Conservation (phyloP, 805 yeast genomes). For the Lachancea sp. region DNA sequence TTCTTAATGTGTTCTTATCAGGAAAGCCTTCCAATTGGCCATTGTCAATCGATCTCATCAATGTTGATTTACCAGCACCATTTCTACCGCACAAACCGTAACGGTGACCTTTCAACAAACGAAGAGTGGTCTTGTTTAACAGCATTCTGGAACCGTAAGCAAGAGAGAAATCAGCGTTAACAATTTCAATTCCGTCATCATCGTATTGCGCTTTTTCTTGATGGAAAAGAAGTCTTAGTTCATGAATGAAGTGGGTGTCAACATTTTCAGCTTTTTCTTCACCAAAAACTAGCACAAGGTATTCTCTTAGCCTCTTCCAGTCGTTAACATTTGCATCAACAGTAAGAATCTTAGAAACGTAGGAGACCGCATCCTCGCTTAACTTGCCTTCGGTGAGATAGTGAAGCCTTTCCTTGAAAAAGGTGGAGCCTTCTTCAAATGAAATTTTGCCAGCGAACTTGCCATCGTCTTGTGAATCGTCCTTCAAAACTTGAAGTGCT, state of each 20-base stretch:
- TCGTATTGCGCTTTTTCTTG: slow-evolving; percentile 43
- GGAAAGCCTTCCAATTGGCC: slow-evolving; percentile 99
- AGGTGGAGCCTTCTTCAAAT: slow-evolving; percentile 45
- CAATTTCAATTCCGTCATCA: slow-evolving; percentile 83
- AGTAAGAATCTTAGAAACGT: slow-evolving; percentile 47
- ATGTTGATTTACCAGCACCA: slow-evolving; percentile 97
- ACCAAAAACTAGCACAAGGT: slow-evolving; percentile 40
- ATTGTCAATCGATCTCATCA: slow-evolving; percentile 93
- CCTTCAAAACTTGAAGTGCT: slow-evolving; percentile 74
- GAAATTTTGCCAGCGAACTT: slow-evolving; percentile 71
- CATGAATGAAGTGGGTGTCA: slow-evolving; percentile 37
- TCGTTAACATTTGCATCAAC: slow-evolving; percentile 68
- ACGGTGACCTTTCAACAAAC: slow-evolving; percentile 89
- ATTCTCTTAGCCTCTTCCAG: slow-evolving; percentile 58
- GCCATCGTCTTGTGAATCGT: slow-evolving; percentile 70
- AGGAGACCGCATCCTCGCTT: slow-evolving; percentile 35
- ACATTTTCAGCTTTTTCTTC: slow-evolving; percentile 32
- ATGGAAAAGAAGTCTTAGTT: slow-evolving; percentile 50
- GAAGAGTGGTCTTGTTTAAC: slow-evolving; percentile 81
- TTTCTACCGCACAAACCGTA: slow-evolving; percentile 97
- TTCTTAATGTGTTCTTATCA: slow-evolving; percentile 72
- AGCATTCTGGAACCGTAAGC: slow-evolving; percentile 98
- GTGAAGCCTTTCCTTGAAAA: slow-evolving; percentile 27
- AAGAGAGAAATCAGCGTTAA: slow-evolving; percentile 87
- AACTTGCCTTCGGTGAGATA: slow-evolving; percentile 15